Evolutionary conservation across 1,139 yeast species (phyloP).

Genomic region (Pichia sp.): DNA sequence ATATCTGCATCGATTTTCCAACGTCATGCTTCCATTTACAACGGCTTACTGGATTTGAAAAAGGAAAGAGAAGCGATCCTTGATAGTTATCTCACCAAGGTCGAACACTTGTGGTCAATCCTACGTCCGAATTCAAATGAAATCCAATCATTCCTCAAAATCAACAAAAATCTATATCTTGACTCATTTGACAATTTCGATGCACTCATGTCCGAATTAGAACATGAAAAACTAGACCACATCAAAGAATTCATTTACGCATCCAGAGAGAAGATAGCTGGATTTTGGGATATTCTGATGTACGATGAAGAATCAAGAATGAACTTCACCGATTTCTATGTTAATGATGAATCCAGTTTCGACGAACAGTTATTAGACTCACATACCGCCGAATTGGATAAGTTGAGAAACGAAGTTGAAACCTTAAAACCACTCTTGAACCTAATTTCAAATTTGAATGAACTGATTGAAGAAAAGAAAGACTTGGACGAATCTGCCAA

Average conservation of each 20-base stretch:
- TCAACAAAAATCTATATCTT: conserved; percentile 25
- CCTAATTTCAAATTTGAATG: conserved; percentile 52
- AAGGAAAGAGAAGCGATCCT: conserved; percentile 21
- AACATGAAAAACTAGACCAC: conserved; percentile 57
- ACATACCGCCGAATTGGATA: conserved; percentile 62
- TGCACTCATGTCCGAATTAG: conserved; percentile 56
- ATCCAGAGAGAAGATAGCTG: conserved; percentile 55
- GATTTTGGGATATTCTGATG: conserved; percentile 61
- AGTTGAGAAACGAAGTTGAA: conserved; percentile 49
- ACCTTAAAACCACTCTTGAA: conserved; percentile 55
- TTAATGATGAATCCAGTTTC: conserved; percentile 39
- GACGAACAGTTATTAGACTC: conserved; percentile 53
- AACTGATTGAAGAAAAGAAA: conserved; percentile 57
- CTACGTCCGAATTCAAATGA: conserved; percentile 28
- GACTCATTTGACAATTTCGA: conserved; percentile 37
- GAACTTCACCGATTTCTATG: conserved; percentile 37
- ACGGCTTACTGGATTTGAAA: conserved; percentile 18
- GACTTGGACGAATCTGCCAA: conserved; percentile 68
- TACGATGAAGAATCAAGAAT: conserved; percentile 48
- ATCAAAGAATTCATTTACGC: conserved; percentile 68
- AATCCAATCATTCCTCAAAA: conserved; percentile 25
- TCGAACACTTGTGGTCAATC: conserved; percentile 29
- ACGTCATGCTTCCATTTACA: conserved; percentile 15
- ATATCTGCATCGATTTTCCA: conserved; percentile 16
- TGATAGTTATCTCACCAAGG: conserved; percentile 16